Evolutionary conservation across 352 stramenopile genomes (phyloP), one percentile per base, ranked within the genome.

Genomic region (Phytophthora pisi): DNA sequence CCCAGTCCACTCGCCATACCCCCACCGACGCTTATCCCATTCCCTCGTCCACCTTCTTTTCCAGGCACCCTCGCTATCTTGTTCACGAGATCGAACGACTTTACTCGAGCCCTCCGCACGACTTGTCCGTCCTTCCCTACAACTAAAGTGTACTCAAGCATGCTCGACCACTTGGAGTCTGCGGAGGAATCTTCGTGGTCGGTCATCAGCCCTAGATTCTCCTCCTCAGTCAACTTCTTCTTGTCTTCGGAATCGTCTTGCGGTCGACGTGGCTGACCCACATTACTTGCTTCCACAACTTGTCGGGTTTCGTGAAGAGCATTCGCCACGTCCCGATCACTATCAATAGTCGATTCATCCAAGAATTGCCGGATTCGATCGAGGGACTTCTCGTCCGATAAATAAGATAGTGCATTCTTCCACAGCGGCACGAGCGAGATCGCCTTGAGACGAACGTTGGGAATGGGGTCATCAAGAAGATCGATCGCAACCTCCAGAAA

Each of bases 131-230:
- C 87, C 50, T 93, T 95, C 15, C 83, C 87, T 5, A 95, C 87
- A 13, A 93, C 84, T 16, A 95, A 63, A 26, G 87, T 93, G 62
- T 95, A 95, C 60, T 95, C 87, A 4, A 95, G 81, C 87, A 95
- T 95, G 60, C 83, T 92, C 1, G 83, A 92, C 87, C 87, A 95
- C 24, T 92, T 92, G 15, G 85, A 89, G 46, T 95, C 87, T 26
- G 84, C 79, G 4, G 82, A 88, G 10, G 82, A 90, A 62, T 93
- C 84, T 59, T 95, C 87, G 26, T 95, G 87, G 49, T 95, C 87
- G 0, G 81, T 84, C 49, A 81, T 76, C 43, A 95, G 58, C 0
- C 79, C 74, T 7, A 85, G 56, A 30, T 68, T 79, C 34, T 95
- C 85, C 40, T 95, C 87, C 42, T 91, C 81, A 8, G 64, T 64